Base-by-base conservation (phyloP, 768 basidiomycete species). In the Leccinum pellstonianum region DNA sequence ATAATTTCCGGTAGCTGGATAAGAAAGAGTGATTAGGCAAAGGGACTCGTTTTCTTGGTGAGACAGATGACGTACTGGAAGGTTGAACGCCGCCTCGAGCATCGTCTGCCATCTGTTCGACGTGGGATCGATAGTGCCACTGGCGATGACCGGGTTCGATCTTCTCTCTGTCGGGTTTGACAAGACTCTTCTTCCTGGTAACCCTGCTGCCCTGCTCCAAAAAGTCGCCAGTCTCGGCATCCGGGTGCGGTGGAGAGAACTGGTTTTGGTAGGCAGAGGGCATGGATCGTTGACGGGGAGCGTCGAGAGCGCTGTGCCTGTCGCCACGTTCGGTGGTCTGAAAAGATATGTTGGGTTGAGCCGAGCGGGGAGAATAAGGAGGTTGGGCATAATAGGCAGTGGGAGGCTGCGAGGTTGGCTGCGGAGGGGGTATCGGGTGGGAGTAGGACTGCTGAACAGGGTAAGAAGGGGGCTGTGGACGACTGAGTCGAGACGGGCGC, bases 111-210 rank as follows among this genome's bases (percentile, higher is more conserved):
- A 91, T 77, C 71, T 87, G 85, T 23, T 89, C 88, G 19, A 92
- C 92, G 75, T 91, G 94, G 58, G 81, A 86, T 56, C 92, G 86
- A 76, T 98, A 98, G 76, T 98, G 90, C 88, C 89, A 98, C 68
- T 95, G 87, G 53, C 94, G 84, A 79, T 98, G 94, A 46, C 86
- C 86, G 10, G 95, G 94, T 68, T 98, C 95, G 66, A 98, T 92
- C 80, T 95, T 93, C 79, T 97, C 95, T 58, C 96, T 80, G 75
- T 99, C 96, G 5, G 96, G 96, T 57, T 83, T 80, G 55, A 98
- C 91, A 17, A 99, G 81, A 71, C 88, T 91, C 81, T 95, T 95
- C 81, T 97, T 98, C 70, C 97, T 78, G 59, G 80, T 76, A 7
- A 92, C 82, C 59, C 80, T 78, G 15, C 80, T 78, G 15, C 78